Base-by-base conservation (phyloP, 805 yeast species). In the Sungouiozyma ichnusensis region DNA sequence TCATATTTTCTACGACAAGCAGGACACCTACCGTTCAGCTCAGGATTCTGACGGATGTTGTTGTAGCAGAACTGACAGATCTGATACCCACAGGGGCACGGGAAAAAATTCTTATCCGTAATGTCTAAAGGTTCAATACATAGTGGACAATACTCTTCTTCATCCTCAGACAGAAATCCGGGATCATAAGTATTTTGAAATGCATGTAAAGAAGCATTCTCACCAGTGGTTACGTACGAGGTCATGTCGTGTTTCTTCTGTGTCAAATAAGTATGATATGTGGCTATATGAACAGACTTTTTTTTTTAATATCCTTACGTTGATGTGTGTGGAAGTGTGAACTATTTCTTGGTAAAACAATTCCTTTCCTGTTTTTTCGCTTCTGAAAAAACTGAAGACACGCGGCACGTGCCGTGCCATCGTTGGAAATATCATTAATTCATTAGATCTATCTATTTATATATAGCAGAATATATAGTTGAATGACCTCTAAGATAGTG, bases 51-150 rank as follows among this genome's bases (percentile, higher is more conserved):
- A 49, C 96, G 76, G 55, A 92, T 92, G 62, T 88, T 90, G 67
- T 92, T 92, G 71, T 90, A 92, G 64, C 99, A 92, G 60, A 92
- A 92, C 71, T 90, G 97, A 63, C 99, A 92, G 44, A 92, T 85
- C 62, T 94, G 97, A 58, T 92, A 92, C 16, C 99, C 99, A 68
- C 99, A 92, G 1, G 97, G 97, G 69, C 99, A 92, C n/a, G 99
- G 99, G 63, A 83, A 86, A 72, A 92, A 92, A 67, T 87, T 85
- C 58, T 84, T 86, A 65, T 92, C 98, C 15, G 95, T 83, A 38
- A 90, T 79, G 64, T 92, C 99, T 87, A 92, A 81, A 61, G 92
- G 97, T 65, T 92, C 99, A 57, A 88, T 90, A 69, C 99, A 92
- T 48, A 92, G 75, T 43, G 98, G 98, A 66, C 95, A 68, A 35